Base-by-base conservation (phyloP, 176 grass and related monocot species). In the Calamus simplicifolius region DNA sequence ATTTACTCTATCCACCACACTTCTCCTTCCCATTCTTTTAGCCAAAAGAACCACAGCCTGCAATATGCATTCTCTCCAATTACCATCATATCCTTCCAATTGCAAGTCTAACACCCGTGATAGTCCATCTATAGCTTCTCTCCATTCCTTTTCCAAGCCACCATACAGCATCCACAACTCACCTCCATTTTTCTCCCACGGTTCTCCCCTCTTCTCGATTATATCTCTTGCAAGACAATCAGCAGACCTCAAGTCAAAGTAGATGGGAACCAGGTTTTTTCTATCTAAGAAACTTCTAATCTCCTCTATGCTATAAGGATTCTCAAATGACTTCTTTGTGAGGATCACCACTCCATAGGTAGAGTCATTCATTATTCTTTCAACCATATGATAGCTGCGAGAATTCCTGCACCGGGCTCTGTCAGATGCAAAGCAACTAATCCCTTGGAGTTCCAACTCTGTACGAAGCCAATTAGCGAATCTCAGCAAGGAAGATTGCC, bases 171-270 rank as follows among this genome's bases (percentile, higher is more conserved):
- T 88, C 93, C 93, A 97, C 21, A 97, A 69, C 58, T 97, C 93
- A 59, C 93, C 93, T 23, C 93, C 93, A 82, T 97, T 78, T 65
- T 85, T 91, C 64, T 97, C 87, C 93, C 93, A 97, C 73, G 88
- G 43, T 25, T 91, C 93, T 71, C 93, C 93, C 70, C 93, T 82
- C 78, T 84, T 91, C 61, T 97, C 93, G 0, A 97, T 82, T 70
- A 97, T 88, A 73, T 97, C 93, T 66, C 93, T 97, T 57, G 93
- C 81, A 77, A 97, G 87, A 77, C 93, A 97, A 80, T 97, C 93
- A 63, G 62, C 71, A 62, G 78, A 61, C 26, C 79, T 73, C 75
- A 97, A 79, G 62, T 97, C 81, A 21, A 97, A 97, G 77, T 91
- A 97, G 71, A 97, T 73, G 25, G 87, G 87, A 21, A 97, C 74